Evolutionary conservation across 2,329 filamentous ascomycete species (phyloP).

Genomic region (Chaetoscypha palmicola): DNA sequence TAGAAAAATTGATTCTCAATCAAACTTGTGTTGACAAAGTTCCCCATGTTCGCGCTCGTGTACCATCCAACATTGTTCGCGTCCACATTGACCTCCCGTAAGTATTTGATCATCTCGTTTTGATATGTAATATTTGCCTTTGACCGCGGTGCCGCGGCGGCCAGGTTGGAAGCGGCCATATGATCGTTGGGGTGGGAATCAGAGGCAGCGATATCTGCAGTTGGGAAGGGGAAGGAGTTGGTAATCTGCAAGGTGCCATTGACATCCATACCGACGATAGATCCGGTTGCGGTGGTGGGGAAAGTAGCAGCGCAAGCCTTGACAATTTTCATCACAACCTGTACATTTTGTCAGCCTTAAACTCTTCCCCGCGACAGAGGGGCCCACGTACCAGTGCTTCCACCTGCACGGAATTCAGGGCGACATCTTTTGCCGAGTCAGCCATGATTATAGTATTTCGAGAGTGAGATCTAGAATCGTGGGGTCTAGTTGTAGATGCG

Average conservation of each 20-base stretch:
- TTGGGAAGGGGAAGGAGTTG: constrained; percentile 91
- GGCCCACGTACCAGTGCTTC: constrained; percentile 73
- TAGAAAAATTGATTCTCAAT: constrained; percentile 98
- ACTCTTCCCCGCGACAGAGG: constrained; percentile 28
- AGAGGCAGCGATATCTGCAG: constrained; percentile 61
- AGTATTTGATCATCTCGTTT: constrained; percentile 92
- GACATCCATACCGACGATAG: constrained; percentile 88
- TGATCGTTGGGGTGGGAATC: constrained; percentile 67
- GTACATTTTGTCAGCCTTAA: constrained; percentile 23
- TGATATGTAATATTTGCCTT: constrained; percentile 87
- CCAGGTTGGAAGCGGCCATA: constrained; percentile 59
- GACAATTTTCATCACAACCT: constrained; percentile 97
- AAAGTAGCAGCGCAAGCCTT: constrained; percentile 87
- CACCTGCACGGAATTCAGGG: constrained; percentile 83
- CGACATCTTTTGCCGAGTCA: constrained; percentile 54
- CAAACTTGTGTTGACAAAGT: constrained; percentile 90
- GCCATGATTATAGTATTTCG: constrained; percentile 41
- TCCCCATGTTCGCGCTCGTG: constrained; percentile 96
- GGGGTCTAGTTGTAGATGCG: constrained; percentile 1
- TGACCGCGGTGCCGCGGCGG: constrained; percentile 81
- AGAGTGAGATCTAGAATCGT: neutral
- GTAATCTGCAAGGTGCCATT: constrained; percentile 79
- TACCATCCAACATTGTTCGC: constrained; percentile 99
- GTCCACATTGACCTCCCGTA: constrained; percentile 96
- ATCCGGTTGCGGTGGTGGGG: constrained; percentile 82